Percentiles rank a stretch among this genome's conserved stretches.
phyloP scores from a whole-genome alignment of 805 yeast genomes.

The Saturnispora quitensis region DNA sequence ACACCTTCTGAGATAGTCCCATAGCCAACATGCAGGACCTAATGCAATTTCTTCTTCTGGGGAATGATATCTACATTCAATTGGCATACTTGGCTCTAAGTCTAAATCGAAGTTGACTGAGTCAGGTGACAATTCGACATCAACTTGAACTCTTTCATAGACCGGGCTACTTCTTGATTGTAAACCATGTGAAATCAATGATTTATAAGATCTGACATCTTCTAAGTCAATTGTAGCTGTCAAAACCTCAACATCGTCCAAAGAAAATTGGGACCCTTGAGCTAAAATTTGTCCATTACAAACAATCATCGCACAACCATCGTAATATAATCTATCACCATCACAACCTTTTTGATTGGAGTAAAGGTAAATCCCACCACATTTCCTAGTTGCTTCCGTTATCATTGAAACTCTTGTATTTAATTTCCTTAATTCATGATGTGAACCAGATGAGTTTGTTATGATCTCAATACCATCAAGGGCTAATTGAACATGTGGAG shows the following conservation, averaged over 20 bases:
- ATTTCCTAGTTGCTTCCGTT: constrained; percentile 85
- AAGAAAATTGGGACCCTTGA: constrained; percentile 85
- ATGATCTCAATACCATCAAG: constrained; percentile 96
- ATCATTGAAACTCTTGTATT: constrained; percentile 78
- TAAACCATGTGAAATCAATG: constrained; percentile 61
- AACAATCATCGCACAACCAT: constrained; percentile 92
- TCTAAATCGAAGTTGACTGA: constrained; percentile 50
- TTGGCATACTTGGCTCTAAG: constrained; percentile 46
- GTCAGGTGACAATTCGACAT: constrained; percentile 57
- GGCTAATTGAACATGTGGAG: constrained; percentile 89
- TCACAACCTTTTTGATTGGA: constrained; percentile 97
- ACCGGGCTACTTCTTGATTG: constrained; percentile 44
- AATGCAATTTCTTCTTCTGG: constrained; percentile 96
- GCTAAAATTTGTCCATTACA: constrained; percentile 89
- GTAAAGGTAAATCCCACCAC: constrained; percentile 93
- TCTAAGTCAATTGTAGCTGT: constrained; percentile 93
- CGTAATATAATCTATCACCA: constrained; percentile 94
- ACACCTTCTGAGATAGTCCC: constrained; percentile 95
- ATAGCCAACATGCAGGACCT: constrained; percentile 99
- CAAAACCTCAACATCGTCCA: constrained; percentile 87
- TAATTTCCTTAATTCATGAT: constrained; percentile 88
- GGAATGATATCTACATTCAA: constrained; percentile 50
- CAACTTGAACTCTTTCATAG: constrained; percentile 51
- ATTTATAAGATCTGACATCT: constrained; percentile 78
- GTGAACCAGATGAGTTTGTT: constrained; percentile 96